Conservation (phyloP, 345 rosid genomes). For the Euphorbia pulcherrima region DNA sequence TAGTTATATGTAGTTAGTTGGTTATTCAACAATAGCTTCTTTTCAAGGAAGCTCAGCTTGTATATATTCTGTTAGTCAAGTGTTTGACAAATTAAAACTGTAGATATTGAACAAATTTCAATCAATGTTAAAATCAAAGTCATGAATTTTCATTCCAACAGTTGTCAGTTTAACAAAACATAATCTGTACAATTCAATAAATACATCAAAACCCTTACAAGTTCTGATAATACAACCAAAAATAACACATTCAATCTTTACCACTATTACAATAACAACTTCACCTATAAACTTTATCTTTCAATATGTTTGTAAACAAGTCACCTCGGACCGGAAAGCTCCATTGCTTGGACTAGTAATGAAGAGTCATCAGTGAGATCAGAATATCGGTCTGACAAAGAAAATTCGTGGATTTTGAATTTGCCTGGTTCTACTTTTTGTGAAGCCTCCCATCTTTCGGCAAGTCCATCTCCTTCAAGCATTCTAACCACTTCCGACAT, state of each 20-base stretch:
- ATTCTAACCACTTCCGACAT: slow-evolving; percentile 96
- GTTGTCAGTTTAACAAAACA: slow-evolving; percentile 16
- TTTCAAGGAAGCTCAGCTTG: too few species aligned
- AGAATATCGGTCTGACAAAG: slow-evolving; percentile 84
- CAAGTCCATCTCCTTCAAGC: slow-evolving; percentile 98
- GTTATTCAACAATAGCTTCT: too few species aligned
- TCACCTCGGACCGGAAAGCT: slow-evolving; percentile 97
- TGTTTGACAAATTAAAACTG: too few species aligned
- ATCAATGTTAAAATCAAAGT: slow-evolving; percentile 8
- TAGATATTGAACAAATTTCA: slow-evolving; percentile 1
- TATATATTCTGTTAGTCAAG: too few species aligned
- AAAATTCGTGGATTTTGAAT: slow-evolving; percentile 62
- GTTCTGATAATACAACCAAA: slow-evolving; percentile 25
- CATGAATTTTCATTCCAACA: slow-evolving; percentile 18
- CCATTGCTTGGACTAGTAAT: slow-evolving; percentile 92
- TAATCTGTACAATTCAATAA: slow-evolving; percentile 38
- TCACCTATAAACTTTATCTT: slow-evolving; percentile 19
- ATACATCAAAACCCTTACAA: slow-evolving; percentile 20
- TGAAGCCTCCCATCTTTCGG: slow-evolving; percentile 98
- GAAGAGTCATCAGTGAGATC: slow-evolving; percentile 96
- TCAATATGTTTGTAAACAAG: not conserved
- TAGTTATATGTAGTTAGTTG: too few species aligned
- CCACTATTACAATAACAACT: slow-evolving; percentile 8
- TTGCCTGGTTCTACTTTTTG: slow-evolving; percentile 65
- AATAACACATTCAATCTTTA: slow-evolving; percentile 6